Evolutionary conservation across 108 stramenopile species (phyloP), one percentile per base, ranked within the genome.

Genomic region (Nitzschia sp.): DNA sequence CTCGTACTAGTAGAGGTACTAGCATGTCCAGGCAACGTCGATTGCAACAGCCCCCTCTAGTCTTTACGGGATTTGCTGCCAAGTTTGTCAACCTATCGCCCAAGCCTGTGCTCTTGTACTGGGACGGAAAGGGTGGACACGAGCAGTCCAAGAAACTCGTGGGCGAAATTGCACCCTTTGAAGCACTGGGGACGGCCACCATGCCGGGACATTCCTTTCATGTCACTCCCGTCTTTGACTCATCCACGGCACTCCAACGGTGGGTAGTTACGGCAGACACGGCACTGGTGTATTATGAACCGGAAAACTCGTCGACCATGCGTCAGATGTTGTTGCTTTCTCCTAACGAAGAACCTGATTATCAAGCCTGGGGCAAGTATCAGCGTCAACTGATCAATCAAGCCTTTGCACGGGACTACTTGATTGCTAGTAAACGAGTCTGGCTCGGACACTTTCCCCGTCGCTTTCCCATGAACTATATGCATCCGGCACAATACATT

Each of bases 391-490:
- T 73, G 26, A 38, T 90, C 9, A 81, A 89, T 70, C 68, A 76
- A 19, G 80, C 72, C 33, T 94, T 80, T 74, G 83, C 81, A 21
- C 65, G 81, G 54, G 87, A 90, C 35, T 93, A 93, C 46, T 59
- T 85, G 48, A 61, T 89, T 59, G 70, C 79, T 46, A 79, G 81
- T 24, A 58, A 78, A 45, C 82, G 86, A 49, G 63, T 65, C 4
- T 95, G 91, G 90, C 66, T 95, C 51, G 76, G 78, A 0, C 64
- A 84, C 26, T 95, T 95, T 70, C 93, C 91, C n/a, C 81, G 85
- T 38, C 86, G 82, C 21, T 77, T 70, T 47, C 85, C 80, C 18
- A 35, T 79, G n/a, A 78, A 86, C 61, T 65, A 68, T 63, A 84
- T 92, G 87, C 86, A 82, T 74, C 42, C 35, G 11, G 88, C 90